These are phyloP conservation scores for Phytophthora palmivora DNA, from an alignment of 352 stramenopile species.

Conservation along the genomic window DNA sequence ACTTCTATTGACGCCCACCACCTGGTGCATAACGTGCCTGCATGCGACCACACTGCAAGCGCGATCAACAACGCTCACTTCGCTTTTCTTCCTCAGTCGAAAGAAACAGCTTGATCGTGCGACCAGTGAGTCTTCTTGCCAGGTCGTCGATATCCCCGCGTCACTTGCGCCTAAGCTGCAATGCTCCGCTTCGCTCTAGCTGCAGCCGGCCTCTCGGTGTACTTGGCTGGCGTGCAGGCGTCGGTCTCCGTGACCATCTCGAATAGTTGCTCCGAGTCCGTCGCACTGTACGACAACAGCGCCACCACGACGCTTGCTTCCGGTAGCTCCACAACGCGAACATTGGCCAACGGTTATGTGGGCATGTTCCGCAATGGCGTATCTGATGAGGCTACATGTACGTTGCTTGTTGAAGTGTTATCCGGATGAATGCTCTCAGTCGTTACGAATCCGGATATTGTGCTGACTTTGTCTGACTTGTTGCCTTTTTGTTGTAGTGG, in stretches of 20 bases:
- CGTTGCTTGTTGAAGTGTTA: constrained; percentile 16
- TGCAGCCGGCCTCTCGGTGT: constrained; percentile 22
- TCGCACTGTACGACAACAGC: constrained; percentile 71
- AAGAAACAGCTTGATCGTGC: constrained; percentile 30
- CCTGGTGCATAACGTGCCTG: constrained; percentile 25
- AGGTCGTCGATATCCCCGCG: constrained; percentile 30
- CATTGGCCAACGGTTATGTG: constrained; percentile 48
- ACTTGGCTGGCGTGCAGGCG: constrained; percentile 30
- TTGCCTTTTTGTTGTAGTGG: constrained; percentile 36
- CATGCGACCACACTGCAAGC: constrained; percentile 3
- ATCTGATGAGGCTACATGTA: constrained; percentile 48
- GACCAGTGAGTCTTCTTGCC: background rate
- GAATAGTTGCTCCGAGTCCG: constrained; percentile 52
- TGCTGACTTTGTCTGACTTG: constrained; percentile 14
- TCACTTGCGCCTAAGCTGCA: background rate
- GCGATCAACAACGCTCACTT: constrained; percentile 36
- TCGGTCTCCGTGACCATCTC: constrained; percentile 49
- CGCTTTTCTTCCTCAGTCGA: constrained; percentile 30
- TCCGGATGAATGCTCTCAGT: constrained; percentile 16
- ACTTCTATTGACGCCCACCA: constrained; percentile 20
- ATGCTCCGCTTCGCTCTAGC: constrained; percentile 35
- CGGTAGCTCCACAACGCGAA: constrained; percentile 45
- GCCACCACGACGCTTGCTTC: constrained; percentile 42
- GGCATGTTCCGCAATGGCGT: constrained; percentile 68
- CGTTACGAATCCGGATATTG: constrained; percentile 12